A percentile compares a stretch with the other conserved stretches of the same genome.
Evolutionary conservation across 257 asterid genomes (phyloP).

Genomic region (Solanum bukasovii): DNA sequence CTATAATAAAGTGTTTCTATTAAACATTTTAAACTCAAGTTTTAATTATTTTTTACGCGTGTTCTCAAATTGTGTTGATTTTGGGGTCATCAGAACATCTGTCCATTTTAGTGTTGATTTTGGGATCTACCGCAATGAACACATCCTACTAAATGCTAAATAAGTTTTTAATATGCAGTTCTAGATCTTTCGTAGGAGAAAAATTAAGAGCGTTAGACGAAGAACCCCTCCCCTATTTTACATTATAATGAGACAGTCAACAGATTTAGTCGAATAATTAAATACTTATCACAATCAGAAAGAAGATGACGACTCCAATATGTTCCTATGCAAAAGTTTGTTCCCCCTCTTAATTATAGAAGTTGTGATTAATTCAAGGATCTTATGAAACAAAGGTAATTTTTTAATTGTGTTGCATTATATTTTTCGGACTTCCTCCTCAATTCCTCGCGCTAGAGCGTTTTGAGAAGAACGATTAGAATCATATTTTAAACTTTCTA

Average conservation of each 20-base stretch:
- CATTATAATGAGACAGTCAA: accelerated
- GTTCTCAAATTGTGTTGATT: neutral
- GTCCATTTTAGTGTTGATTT: neutral
- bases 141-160: neutral
- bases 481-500: neutral
- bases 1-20: neutral
- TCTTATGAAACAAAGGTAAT: neutral
- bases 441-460: accelerated
- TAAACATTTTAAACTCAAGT: neutral
- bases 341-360: neutral
- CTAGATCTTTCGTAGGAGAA: accelerated
- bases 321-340: no score
- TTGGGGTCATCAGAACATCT: neutral
- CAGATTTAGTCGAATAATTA: accelerated
- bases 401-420: neutral
- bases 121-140: neutral
- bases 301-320: neutral
- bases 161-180: neutral
- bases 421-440: neutral
- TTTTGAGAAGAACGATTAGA: neutral
- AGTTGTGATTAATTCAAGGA: neutral
- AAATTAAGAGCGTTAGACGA: neutral
- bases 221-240: accelerated
- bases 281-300: neutral
- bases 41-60: no score